Conservation (phyloP, 1,139 yeast genomes). For the Oligophagozyma castellii region DNA sequence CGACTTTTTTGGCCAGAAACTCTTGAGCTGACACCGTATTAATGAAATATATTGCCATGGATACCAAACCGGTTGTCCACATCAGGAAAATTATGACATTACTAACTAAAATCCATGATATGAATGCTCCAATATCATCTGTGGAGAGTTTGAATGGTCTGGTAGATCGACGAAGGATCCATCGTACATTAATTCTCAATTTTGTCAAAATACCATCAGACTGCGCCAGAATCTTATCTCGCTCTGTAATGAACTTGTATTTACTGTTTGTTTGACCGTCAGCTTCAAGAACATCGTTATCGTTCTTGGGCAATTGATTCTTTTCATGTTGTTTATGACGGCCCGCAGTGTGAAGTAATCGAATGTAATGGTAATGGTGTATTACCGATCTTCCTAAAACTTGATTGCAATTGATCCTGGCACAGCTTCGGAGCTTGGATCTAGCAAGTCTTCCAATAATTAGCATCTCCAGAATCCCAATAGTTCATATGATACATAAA, state of each 20-base stretch:
- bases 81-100: slow-evolving; percentile 63
- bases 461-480: too few relatives aligned
- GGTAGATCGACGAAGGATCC: slow-evolving; percentile 51
- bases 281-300: too few relatives aligned
- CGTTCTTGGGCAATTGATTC: too few relatives aligned
- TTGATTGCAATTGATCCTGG: too few relatives aligned
- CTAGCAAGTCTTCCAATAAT: too few relatives aligned
- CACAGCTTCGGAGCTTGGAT: too few relatives aligned
- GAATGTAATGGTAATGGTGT: too few relatives aligned
- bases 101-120: slow-evolving; percentile 85
- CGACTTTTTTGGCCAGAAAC: slow-evolving; percentile 65
- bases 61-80: slow-evolving; percentile 84
- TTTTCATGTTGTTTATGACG: too few relatives aligned
- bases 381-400: too few relatives aligned
- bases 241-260: slow-evolving; percentile 13
- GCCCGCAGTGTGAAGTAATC: too few relatives aligned
- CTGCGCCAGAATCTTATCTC: slow-evolving; percentile 17
- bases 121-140: slow-evolving; percentile 79
- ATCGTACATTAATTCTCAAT: slow-evolving; percentile 44
- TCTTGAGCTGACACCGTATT: slow-evolving; percentile 89
- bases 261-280: slow-evolving; percentile 1
- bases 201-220: slow-evolving; percentile 13
- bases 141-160: slow-evolving; percentile 54
- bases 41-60: slow-evolving; percentile 60
- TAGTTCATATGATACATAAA: too few relatives aligned